These are phyloP conservation scores for Lyophyllum atratum DNA, from an alignment of 768 basidiomycete species.

Conservation along the genomic window DNA sequence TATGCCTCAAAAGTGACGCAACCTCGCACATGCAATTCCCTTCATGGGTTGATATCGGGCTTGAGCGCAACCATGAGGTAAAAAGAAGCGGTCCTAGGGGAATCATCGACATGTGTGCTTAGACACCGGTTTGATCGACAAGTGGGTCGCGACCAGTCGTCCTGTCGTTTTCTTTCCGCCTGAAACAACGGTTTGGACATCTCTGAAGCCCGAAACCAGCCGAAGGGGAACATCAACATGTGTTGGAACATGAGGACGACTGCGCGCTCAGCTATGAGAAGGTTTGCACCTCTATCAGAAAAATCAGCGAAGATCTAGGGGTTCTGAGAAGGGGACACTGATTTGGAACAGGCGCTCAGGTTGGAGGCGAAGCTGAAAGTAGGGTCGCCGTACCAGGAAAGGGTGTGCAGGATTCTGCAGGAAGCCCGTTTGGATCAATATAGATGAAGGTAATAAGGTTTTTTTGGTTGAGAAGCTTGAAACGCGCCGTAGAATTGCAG, in stretches of 20 bases:
- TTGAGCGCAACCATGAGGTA: constrained; percentile 31
- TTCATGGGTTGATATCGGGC: constrained; percentile 1
- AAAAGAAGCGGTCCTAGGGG: constrained; percentile 15
- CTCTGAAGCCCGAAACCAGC: constrained; percentile 6
- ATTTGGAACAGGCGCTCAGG: constrained; percentile 15
- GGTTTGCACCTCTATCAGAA: constrained; percentile 19
- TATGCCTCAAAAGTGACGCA: background rate
- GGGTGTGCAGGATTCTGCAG: constrained; percentile 3
- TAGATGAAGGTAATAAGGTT: constrained; percentile 12
- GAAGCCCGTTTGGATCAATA: constrained; percentile 2
- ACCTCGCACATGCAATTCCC: background rate
- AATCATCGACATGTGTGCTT: background rate
- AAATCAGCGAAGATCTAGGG: constrained; percentile 20
- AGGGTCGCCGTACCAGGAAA: constrained; percentile 12
- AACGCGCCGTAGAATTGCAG: constrained; percentile 36
- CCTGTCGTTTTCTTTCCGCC: constrained; percentile 9
- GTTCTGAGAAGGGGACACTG: constrained; percentile 17
- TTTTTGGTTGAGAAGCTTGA: constrained; percentile 30
- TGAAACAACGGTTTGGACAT: constrained; percentile 6
- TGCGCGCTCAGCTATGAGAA: constrained; percentile 12
- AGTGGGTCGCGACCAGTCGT: constrained; percentile 1
- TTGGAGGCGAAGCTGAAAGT: constrained; percentile 6
- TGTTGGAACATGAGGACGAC: constrained; percentile 39
- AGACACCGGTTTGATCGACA: background rate
- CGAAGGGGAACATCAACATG: constrained; percentile 35